Evolutionary conservation across 2,329 filamentous ascomycete species (phyloP).

Genomic region (Xylariales sp.): DNA sequence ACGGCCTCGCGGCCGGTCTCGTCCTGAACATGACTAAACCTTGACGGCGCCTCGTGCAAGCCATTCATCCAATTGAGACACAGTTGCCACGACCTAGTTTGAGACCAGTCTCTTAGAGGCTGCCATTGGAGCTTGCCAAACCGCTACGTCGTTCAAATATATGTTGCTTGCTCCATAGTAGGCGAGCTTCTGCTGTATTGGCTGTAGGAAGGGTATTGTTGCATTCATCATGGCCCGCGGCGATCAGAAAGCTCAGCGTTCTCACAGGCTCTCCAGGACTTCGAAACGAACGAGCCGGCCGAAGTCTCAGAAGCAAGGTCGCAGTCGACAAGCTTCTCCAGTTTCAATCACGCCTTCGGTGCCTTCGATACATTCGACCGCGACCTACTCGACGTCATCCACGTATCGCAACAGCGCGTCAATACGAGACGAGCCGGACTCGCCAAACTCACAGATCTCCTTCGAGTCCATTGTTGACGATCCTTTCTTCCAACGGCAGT

Average conservation of each 20-base stretch:
- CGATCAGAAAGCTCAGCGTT: constrained; percentile 7
- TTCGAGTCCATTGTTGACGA: constrained; percentile 51
- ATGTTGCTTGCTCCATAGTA: no score
- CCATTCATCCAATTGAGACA: constrained; percentile 7
- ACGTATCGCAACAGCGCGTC: constrained; percentile 4
- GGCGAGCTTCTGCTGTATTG: neutral
- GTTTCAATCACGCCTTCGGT: constrained; percentile 10
- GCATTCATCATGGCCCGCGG: constrained; percentile 3
- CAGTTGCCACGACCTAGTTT: constrained; percentile 5
- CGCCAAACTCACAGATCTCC: constrained; percentile 37
- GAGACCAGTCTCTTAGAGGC: neutral
- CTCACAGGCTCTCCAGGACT: constrained; percentile 5
- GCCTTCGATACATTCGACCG: constrained; percentile 9
- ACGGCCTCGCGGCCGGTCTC: neutral
- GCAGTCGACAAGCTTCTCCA: constrained; percentile 7
- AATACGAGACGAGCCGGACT: constrained; percentile 13
- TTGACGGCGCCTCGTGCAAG: constrained; percentile 7
- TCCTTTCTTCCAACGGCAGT: constrained; percentile 47
- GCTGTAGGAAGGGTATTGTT: neutral
- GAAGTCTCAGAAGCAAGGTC: constrained; percentile 3
- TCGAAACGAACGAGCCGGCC: constrained; percentile 12
- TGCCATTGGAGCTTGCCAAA: neutral
- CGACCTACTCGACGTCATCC: constrained; percentile 7
- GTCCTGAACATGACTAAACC: constrained; percentile 6
- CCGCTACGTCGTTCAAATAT: neutral